A percentile compares a stretch with the other conserved stretches of the same genome.
phyloP scores from a whole-genome alignment of 805 yeast genomes.

The Ogataea philodendri region DNA sequence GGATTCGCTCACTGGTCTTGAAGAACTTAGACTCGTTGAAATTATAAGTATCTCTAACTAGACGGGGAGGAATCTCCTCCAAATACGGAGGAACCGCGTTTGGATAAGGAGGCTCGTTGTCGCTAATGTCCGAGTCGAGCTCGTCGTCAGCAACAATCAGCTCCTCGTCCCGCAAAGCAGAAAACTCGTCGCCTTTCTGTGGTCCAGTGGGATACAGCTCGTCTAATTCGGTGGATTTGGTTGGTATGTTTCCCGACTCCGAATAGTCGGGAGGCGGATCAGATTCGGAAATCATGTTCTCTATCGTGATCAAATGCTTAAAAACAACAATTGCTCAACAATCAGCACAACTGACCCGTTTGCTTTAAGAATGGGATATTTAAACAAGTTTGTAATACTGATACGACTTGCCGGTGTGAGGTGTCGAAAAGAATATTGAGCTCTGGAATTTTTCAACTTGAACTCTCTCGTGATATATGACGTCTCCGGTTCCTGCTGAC shows the following conservation, averaged over 20 bases:
- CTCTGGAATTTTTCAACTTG: too few relatives aligned
- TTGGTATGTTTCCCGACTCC: slow-evolving; percentile 1
- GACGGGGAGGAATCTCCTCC: slow-evolving; percentile 17
- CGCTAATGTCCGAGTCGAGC: background rate
- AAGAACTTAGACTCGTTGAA: slow-evolving; percentile 33
- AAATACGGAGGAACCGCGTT: slow-evolving; percentile 13
- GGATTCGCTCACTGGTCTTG: slow-evolving; percentile 65
- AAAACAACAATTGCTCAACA: background rate
- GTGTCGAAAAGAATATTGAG: too few relatives aligned
- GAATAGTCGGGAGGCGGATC: slow-evolving; percentile 16
- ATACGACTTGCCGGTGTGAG: too few relatives aligned
- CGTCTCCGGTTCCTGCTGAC: background rate
- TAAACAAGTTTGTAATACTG: background rate
- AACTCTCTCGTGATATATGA: too few relatives aligned
- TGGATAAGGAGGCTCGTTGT: background rate
- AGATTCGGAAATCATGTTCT: slow-evolving; percentile 9
- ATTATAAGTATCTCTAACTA: slow-evolving; percentile 23
- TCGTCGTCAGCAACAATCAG: slow-evolving; percentile 14
- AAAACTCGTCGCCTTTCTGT: slow-evolving; percentile 10
- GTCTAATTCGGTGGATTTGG: slow-evolving; percentile 4
- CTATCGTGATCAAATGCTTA: too few relatives aligned
- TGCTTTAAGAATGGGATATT: slow-evolving; percentile 5
- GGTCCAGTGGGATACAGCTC: slow-evolving; percentile 18
- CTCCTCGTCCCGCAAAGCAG: slow-evolving; percentile 8
- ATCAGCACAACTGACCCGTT: too few relatives aligned